phyloP scores from a whole-genome alignment of 495 filamentous ascomycete species.

The Aspergillus incahuasiensis region DNA sequence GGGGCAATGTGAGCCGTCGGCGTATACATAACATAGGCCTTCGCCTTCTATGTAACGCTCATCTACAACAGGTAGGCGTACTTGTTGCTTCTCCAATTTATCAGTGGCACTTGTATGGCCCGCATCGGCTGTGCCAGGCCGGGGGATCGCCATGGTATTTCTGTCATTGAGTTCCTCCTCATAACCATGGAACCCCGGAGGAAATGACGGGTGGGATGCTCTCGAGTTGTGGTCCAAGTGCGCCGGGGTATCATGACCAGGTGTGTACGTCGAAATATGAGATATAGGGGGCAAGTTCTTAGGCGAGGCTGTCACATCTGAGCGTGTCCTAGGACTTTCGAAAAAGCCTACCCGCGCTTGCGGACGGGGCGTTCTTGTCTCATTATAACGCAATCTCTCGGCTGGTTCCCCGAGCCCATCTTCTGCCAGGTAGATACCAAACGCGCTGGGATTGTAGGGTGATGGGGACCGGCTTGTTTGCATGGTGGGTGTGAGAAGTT shows the following conservation, averaged over 20 bases:
- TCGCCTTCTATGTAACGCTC: slow-evolving; percentile 63
- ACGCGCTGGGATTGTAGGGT: slow-evolving; percentile 23
- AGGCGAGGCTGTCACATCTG: slow-evolving; percentile 21
- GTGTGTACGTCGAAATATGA: slow-evolving; percentile 28
- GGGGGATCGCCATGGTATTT: slow-evolving; percentile 14
- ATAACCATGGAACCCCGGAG: slow-evolving; percentile 15
- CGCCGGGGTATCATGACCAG: slow-evolving; percentile 16
- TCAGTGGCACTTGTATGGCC: neutral
- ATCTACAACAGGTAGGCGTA: slow-evolving; percentile 44
- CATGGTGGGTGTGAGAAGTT: slow-evolving; percentile 39
- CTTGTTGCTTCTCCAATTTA: slow-evolving; percentile 16
- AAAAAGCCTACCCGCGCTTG: slow-evolving; percentile 15
- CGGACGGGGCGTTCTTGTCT: slow-evolving; percentile 12
- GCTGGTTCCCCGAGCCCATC: slow-evolving; percentile 19
- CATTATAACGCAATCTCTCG: slow-evolving; percentile 23
- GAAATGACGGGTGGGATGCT: slow-evolving; percentile 7
- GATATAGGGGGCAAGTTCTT: slow-evolving; percentile 33
- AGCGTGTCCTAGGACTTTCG: slow-evolving; percentile 19
- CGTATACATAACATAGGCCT: slow-evolving; percentile 81
- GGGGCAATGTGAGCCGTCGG: slow-evolving; percentile 78
- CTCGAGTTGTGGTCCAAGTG: neutral
- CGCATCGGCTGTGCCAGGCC: slow-evolving; percentile 18
- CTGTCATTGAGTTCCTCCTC: slow-evolving; percentile 18
- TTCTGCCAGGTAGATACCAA: slow-evolving; percentile 18
- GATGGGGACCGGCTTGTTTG: slow-evolving; percentile 30